Evolutionary conservation across 495 filamentous ascomycete species (phyloP).

Genomic region (Bacidia gigantensis): DNA sequence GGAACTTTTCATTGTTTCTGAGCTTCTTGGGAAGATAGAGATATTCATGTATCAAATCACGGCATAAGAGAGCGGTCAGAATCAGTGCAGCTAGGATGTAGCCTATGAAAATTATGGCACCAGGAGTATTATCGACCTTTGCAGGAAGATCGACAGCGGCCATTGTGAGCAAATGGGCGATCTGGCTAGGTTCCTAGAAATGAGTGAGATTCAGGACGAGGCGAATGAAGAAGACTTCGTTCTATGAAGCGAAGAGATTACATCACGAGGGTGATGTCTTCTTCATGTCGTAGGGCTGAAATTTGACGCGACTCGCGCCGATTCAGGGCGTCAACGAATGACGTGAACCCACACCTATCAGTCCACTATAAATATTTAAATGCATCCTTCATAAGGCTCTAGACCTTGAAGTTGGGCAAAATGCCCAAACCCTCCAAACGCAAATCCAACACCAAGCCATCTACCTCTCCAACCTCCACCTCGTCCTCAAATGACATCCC

Average conservation of each 20-base stretch:
- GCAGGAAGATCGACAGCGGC: no score
- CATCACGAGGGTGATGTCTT: neutral
- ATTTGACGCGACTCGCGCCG: neutral
- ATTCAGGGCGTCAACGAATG: no score
- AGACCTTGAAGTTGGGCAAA: neutral
- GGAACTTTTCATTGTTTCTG: neutral
- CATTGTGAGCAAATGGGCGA: no score
- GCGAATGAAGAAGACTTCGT: no score
- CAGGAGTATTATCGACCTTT: neutral
- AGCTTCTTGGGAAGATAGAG: neutral
- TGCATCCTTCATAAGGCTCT: neutral
- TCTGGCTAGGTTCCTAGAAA: no score
- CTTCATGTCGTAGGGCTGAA: neutral
- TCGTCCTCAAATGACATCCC: constrained; percentile 26
- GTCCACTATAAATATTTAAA: no score
- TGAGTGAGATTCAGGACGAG: no score
- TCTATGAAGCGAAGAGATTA: no score
- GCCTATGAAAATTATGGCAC: constrained; percentile 8
- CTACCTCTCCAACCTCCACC: constrained; percentile 7
- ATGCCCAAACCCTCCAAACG: constrained; percentile 4
- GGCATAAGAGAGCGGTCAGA: constrained; percentile 10
- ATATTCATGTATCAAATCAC: constrained; percentile 5
- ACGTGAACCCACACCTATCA: no score
- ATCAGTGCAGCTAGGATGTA: constrained; percentile 13
- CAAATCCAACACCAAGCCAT: neutral